A percentile compares a stretch with the other conserved stretches of the same genome.
Evolutionary conservation across 140 eudicot genomes (phyloP).

Genomic region (Senecio squalidus): DNA sequence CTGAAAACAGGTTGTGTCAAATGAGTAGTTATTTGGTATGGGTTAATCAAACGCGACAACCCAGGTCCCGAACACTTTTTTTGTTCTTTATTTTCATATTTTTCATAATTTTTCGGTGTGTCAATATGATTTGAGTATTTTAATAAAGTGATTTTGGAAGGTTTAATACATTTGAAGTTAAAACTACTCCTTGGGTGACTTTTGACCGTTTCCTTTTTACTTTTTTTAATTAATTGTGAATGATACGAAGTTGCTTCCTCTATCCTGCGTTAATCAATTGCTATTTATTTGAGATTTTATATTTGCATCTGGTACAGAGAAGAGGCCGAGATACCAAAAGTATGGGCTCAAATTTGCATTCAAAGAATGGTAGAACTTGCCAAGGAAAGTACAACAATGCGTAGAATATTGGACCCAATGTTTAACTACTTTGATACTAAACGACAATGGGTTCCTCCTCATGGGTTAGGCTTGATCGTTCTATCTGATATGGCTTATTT

Average conservation of each 20-base stretch:
- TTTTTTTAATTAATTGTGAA: too few relatives aligned
- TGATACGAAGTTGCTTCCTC: background rate
- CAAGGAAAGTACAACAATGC: slow-evolving; percentile 87
- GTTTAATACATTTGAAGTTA: too few relatives aligned
- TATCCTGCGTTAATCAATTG: background rate
- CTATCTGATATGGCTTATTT: slow-evolving; percentile 80
- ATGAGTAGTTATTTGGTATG: too few relatives aligned
- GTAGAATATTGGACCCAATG: slow-evolving; percentile 83
- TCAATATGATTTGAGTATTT: too few relatives aligned
- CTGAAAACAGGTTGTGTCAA: too few relatives aligned
- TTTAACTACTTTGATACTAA: slow-evolving; percentile 68
- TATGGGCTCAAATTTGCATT: slow-evolving; percentile 93
- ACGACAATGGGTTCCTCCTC: slow-evolving; percentile 62
- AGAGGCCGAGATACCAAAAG: slow-evolving; percentile 76
- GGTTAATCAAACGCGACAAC: too few relatives aligned
- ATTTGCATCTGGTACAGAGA: slow-evolving; percentile 44
- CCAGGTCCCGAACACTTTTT: too few relatives aligned
- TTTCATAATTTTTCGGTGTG: too few relatives aligned
- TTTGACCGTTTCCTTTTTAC: too few relatives aligned
- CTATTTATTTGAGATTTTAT: background rate
- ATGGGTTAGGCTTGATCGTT: slow-evolving; percentile 69
- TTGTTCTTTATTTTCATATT: too few relatives aligned
- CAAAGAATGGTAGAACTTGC: slow-evolving; percentile 89
- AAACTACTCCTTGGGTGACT: too few relatives aligned
- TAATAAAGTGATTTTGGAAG: too few relatives aligned